Base-by-base conservation (phyloP, 2,329 filamentous ascomycete genomes). In the Nothopassalora personata region DNA sequence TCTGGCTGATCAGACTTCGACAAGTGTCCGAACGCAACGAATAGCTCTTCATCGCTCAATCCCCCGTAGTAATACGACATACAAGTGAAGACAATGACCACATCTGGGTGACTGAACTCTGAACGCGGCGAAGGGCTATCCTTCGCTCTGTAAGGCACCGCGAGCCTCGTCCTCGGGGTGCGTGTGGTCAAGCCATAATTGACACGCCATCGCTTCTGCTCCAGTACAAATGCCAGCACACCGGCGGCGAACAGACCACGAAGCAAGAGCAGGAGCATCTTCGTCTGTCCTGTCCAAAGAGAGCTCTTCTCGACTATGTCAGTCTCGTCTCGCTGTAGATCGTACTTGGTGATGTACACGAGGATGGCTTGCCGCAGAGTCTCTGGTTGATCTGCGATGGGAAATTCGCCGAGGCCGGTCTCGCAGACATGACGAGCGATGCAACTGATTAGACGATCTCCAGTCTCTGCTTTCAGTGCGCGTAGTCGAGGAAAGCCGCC, bases 21-120 rank as follows among this genome's bases (percentile, higher is more conserved):
- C 0, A 72, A 55, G 30, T 68, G 63, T 0, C 54, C 48, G 1
- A 73, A 54, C 1, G 66, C 60, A 8, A 60, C 52, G 0, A 86
- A 72, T 54, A 87, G 82, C 0, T 66, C 53, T 0, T 63, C 61
- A 1, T 76, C 60, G 1, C 57, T 78, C 0, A 88, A 68, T 0
- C 86, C 86, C 1, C 76, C 70, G 53, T 89, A 87, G 66, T 91
- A 91, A 64, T 87, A 89, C 0, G 82, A 79, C 0, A 91, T 72
- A 13, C 82, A 85, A 0, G 87, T 91, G 1, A 91, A 75, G 0
- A 85, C 39, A 2, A 90, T 86, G 0, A 83, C 79, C 0, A 88
- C 84, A 64, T 91, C 82, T 0, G 86, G 85, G 62, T 91, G 86
- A 0, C 85, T 84, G 68, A 83, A 90, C 64, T 90, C 87, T 0